These are phyloP conservation scores for Purshia tridentata DNA, from an alignment of 306 rosid species.

Conservation along the genomic window DNA sequence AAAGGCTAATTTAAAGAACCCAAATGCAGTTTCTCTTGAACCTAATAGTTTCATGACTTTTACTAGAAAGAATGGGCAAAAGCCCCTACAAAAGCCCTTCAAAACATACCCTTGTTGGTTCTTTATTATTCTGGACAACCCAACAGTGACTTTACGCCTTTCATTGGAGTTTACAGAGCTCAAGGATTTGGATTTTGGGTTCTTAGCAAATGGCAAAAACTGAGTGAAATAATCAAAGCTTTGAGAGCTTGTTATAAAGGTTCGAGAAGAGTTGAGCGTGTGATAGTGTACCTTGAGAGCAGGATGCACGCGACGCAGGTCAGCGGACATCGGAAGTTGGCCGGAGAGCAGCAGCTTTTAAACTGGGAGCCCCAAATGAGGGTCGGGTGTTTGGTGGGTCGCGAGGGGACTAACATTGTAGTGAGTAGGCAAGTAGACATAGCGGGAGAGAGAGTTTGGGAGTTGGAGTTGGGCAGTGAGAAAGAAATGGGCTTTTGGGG, in stretches of 20 bases:
- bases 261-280: constrained; percentile 21
- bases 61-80: constrained; percentile 55
- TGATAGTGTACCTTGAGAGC: constrained; percentile 31
- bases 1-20: constrained; percentile 65
- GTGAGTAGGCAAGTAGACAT: not conserved
- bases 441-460: not conserved
- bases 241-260: constrained; percentile 17
- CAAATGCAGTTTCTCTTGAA: constrained; percentile 49
- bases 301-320: constrained; percentile 29
- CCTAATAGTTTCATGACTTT: constrained; percentile 42
- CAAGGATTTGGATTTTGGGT: constrained; percentile 29
- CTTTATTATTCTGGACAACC: constrained; percentile 59
- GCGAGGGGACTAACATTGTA: not conserved
- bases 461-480: not conserved
- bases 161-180: constrained; percentile 48
- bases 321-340: constrained; percentile 49
- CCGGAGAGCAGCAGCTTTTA: constrained; percentile 10
- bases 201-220: constrained; percentile 47
- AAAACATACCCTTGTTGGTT: constrained; percentile 32
- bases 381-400: not conserved
- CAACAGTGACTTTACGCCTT: constrained; percentile 48
- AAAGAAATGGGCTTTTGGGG: not conserved
- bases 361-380: not conserved
- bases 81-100: constrained; percentile 44
- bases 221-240: constrained; percentile 47